Evolutionary conservation across 2,329 filamentous ascomycete species (phyloP).

Genomic region (Periconia digitata): DNA sequence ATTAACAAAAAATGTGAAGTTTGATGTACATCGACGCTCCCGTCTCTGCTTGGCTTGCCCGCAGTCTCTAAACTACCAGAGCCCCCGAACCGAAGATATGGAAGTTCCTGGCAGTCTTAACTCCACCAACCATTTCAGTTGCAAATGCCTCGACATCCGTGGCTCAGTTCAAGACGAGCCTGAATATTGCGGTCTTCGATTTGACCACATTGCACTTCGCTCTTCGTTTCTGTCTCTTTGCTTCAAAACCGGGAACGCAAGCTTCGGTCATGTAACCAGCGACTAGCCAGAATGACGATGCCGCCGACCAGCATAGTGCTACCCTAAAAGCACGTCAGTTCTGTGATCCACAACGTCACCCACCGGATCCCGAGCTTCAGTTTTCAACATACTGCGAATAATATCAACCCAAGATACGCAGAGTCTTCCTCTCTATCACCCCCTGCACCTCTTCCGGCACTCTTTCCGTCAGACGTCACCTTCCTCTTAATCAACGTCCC

Average conservation of each 20-base stretch:
- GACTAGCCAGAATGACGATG: slow-evolving; percentile 4
- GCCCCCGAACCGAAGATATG: too few relatives aligned
- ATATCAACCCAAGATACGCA: slow-evolving; percentile 24
- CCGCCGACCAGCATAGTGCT: slow-evolving; percentile 7
- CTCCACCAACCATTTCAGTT: too few relatives aligned
- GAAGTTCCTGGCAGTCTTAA: too few relatives aligned
- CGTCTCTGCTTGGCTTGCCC: too few relatives aligned
- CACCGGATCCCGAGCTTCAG: not conserved
- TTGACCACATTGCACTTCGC: not conserved
- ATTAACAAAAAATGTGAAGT: too few relatives aligned
- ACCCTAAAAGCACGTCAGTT: slow-evolving; percentile 6
- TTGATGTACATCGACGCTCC: too few relatives aligned
- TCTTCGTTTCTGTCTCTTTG: too few relatives aligned
- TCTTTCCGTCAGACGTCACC: not conserved
- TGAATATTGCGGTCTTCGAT: slow-evolving; percentile 22
- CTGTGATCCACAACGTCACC: not conserved
- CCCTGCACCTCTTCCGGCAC: not conserved
- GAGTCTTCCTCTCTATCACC: slow-evolving; percentile 13
- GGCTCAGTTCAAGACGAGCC: too few relatives aligned
- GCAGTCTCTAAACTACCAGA: too few relatives aligned
- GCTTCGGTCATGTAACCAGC: slow-evolving; percentile 6
- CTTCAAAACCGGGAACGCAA: slow-evolving; percentile 5
- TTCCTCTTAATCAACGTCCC: slow-evolving; percentile 46
- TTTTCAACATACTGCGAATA: slow-evolving; percentile 29
- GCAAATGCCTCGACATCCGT: too few relatives aligned